These are phyloP conservation scores for Lachnellula occidentalis DNA, from an alignment of 2,329 filamentous ascomycete species.

Conservation along the genomic window DNA sequence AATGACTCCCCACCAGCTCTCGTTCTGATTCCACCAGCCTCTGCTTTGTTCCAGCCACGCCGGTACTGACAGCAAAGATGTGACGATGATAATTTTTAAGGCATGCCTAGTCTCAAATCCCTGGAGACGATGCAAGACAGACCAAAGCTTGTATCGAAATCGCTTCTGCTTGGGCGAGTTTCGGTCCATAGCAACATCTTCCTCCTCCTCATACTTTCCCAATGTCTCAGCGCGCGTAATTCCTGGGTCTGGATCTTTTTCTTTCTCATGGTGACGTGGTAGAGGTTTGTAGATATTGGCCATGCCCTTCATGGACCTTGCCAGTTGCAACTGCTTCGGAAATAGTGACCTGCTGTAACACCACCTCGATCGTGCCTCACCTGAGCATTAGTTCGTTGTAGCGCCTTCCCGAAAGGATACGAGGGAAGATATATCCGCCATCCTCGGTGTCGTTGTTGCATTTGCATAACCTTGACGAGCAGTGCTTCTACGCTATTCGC, in stretches of 20 bases:
- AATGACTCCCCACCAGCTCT: constrained; percentile 54
- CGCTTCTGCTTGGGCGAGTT: constrained; percentile 36
- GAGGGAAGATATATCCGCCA: constrained; percentile 45
- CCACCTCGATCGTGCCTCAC: constrained; percentile 55
- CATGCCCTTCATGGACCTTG: constrained; percentile 31
- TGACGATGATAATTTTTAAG: constrained; percentile 49
- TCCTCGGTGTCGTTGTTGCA: constrained; percentile 38
- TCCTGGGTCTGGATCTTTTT: constrained; percentile 12
- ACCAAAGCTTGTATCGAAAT: constrained; percentile 45
- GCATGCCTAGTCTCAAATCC: constrained; percentile 54
- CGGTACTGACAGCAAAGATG: constrained; percentile 46
- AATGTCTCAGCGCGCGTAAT: constrained; percentile 21
- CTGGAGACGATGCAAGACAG: constrained; percentile 45
- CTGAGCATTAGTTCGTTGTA: constrained; percentile 50
- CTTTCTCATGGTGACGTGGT: constrained; percentile 19
- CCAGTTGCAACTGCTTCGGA: constrained; percentile 29
- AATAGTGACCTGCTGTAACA: constrained; percentile 46
- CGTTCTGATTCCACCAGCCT: constrained; percentile 50
- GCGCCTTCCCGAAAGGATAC: constrained; percentile 48
- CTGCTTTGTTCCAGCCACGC: constrained; percentile 43
- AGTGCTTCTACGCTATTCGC: constrained; percentile 43
- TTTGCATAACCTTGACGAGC: constrained; percentile 41
- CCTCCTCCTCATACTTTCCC: constrained; percentile 32
- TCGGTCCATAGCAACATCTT: constrained; percentile 36
- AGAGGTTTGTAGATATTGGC: constrained; percentile 32